Evolutionary conservation across 2,329 filamentous ascomycete genomes (phyloP).

Genomic region (Aureobasidium melanogenum): DNA sequence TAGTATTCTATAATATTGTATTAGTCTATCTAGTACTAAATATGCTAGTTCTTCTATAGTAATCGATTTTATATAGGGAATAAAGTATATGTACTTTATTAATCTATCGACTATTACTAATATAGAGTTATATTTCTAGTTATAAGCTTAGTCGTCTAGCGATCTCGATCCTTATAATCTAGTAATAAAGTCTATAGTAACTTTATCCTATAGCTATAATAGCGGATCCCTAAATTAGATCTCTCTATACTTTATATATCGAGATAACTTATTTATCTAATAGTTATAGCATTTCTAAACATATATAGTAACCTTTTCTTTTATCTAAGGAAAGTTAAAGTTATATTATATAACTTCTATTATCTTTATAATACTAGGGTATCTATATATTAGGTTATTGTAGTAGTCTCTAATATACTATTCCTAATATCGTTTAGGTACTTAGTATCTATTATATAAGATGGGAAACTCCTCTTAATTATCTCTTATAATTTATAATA

Average conservation of each 20-base stretch:
- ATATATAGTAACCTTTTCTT: conserved; percentile 7
- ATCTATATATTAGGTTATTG: background rate
- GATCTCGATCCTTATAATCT: conserved; percentile 12
- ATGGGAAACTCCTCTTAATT: conserved; percentile 6
- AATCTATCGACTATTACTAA: conserved; percentile 18
- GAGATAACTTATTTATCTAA: conserved; percentile 5
- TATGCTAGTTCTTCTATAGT: conserved; percentile 15
- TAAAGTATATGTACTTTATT: conserved; percentile 16
- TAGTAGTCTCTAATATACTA: background rate
- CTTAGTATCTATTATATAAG: background rate
- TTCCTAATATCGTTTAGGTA: background rate
- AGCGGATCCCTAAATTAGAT: background rate
- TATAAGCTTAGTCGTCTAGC: too few species aligned
- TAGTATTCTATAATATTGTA: conserved; percentile 16
- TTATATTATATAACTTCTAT: background rate
- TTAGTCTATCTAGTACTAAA: conserved; percentile 16
- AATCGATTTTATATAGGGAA: conserved; percentile 14
- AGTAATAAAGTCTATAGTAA: conserved; percentile 20
- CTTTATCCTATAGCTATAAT: conserved; percentile 12
- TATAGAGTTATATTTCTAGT: conserved; percentile 14
- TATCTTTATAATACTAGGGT: conserved; percentile 1
- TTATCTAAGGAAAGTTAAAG: background rate
- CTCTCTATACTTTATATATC: background rate
- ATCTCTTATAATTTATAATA: conserved; percentile 5
- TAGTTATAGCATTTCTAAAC: conserved; percentile 3